phyloP scores from a whole-genome alignment of 306 rosid species.

The Pyrus communis region DNA sequence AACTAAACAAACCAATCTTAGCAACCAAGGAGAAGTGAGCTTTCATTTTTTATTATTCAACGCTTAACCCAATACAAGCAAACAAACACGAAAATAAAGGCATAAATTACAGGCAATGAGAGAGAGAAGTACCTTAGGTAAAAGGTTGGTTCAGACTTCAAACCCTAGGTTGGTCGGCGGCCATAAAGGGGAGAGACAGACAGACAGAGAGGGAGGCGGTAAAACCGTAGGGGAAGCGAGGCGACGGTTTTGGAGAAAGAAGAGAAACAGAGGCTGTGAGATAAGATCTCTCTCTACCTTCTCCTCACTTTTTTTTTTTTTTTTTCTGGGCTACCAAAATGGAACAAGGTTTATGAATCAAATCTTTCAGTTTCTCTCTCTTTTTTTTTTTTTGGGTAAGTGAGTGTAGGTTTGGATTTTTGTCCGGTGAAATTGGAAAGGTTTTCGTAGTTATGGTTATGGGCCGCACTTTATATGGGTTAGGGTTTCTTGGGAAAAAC shows the following conservation, averaged over 20 bases:
- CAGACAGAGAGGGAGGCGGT: not conserved
- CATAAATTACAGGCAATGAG: not conserved
- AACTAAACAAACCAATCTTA: not conserved
- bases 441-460: not conserved
- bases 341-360: not conserved
- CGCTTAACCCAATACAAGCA: not conserved
- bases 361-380: not conserved
- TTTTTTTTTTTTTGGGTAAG: too few relatives aligned
- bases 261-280: conserved; percentile 7
- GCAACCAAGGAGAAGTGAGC: not conserved
- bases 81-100: not conserved
- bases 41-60: not conserved
- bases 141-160: conserved; percentile 5
- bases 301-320: not conserved
- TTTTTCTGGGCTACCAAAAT: not conserved
- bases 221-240: not conserved
- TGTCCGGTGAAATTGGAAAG: not conserved
- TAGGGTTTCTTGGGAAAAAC: not conserved
- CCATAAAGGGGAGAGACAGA: conserved; percentile 4
- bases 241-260: not conserved
- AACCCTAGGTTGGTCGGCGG: conserved; percentile 20
- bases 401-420: not conserved
- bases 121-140: not conserved
- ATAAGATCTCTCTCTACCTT: not conserved
- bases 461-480: not conserved